phyloP scores from a whole-genome alignment of 75 land plant species.

The Cupressus sempervirens region DNA sequence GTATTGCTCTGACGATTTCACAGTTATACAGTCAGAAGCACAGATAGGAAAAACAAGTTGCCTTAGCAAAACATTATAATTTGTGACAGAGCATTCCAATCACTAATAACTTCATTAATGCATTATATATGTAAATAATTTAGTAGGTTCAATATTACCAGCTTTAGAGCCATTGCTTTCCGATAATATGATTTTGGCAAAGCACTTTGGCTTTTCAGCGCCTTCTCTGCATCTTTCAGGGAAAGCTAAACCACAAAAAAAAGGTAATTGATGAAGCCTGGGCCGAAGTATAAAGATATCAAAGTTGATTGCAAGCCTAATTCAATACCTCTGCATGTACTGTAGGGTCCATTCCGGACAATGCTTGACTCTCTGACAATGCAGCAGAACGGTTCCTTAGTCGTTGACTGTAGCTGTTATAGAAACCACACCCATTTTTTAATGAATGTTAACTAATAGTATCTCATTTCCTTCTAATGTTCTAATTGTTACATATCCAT shows the following conservation, averaged over 20 bases:
- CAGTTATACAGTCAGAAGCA: not conserved
- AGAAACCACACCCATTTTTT: not conserved
- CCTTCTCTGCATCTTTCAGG: constrained; percentile 91
- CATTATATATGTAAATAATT: not conserved
- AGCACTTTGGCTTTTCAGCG: constrained; percentile 28
- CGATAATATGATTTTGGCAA: constrained; percentile 60
- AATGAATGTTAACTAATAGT: not conserved
- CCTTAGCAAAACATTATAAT: not conserved
- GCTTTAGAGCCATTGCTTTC: constrained; percentile 68
- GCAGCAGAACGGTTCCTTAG: constrained; percentile 63
- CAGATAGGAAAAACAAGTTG: not conserved
- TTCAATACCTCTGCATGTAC: constrained; percentile 72
- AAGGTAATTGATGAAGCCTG: not conserved
- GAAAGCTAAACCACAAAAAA: constrained; percentile 56
- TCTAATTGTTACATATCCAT: not conserved
- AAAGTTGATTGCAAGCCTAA: not conserved
- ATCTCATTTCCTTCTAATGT: not conserved
- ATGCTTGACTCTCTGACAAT: constrained; percentile 69
- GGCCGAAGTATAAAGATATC: not conserved
- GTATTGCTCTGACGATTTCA: not conserved
- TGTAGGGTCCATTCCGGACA: constrained; percentile 84
- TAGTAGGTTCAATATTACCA: constrained; percentile 44
- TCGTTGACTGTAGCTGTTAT: constrained; percentile 61
- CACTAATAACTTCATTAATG: not conserved
- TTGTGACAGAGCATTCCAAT: not conserved